These are phyloP conservation scores for Arthrobotrys conoides DNA, from an alignment of 2,329 filamentous ascomycete genomes.

Conservation along the genomic window DNA sequence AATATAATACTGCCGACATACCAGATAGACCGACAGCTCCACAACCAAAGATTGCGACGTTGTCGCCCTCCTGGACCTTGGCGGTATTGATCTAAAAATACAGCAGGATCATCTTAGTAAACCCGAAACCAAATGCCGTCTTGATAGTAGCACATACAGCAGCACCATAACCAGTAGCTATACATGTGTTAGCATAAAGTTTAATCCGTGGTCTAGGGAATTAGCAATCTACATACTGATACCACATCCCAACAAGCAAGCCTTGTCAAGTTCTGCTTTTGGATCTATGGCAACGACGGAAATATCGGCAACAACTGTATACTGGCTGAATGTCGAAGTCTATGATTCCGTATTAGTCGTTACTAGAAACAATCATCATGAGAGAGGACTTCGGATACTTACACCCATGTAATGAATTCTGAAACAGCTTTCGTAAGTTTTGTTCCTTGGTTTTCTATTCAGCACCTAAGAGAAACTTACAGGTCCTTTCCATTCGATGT, in stretches of 20 bases:
- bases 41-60: constrained; percentile 91
- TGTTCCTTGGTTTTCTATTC: not conserved
- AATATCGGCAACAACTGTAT: constrained; percentile 98
- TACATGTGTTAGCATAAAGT: not conserved
- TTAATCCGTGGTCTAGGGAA: not conserved
- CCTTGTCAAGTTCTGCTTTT: constrained; percentile 94
- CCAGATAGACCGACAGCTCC: constrained; percentile 90
- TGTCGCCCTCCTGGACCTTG: constrained; percentile 89
- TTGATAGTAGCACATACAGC: constrained; percentile 71
- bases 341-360: constrained; percentile 8
- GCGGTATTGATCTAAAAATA: constrained; percentile 78
- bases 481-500: constrained; percentile 31
- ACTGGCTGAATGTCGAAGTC: constrained; percentile 98
- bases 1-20: not conserved
- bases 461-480: constrained; percentile 28
- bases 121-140: not conserved
- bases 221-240: constrained; percentile 73
- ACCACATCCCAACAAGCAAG: constrained; percentile 94
- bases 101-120: not conserved
- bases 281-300: constrained; percentile 93
- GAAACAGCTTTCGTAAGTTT: constrained; percentile 70
- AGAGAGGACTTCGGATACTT: constrained; percentile 1
- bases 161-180: constrained; percentile 90
- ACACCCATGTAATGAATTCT: constrained; percentile 96
- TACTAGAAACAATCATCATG: not conserved